Evolutionary conservation across 2,329 filamentous ascomycete genomes (phyloP), one percentile per base, ranked within the genome.

Genomic region (Fusarium oligoseptatum): DNA sequence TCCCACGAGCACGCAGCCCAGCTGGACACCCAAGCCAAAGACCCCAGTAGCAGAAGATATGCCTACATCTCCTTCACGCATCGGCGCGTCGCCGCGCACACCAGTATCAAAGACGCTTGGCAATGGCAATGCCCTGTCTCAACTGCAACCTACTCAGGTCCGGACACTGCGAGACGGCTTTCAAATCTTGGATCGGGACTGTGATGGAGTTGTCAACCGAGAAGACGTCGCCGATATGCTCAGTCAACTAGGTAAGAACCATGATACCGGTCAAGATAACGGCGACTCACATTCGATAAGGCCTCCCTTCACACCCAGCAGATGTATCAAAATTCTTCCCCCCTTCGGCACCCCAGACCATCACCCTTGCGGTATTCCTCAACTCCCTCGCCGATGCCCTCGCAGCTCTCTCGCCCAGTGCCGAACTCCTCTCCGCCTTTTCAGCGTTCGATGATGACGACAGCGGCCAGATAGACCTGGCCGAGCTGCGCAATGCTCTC

Each of bases 381-480:
- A 96, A 95, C 80, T 92, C 92, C 1, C 87, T 99, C 2, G 94
- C 95, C 1, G 89, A 90, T 11, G 89, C 94, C 3, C 87, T 98
- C 4, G 90, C 91, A 1, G 89, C 92, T 0, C 87, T 98, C 20
- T 97, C 94, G 1, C 92, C 94, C 0, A 90, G 91, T 24, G 89
- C 91, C 17, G 97, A 99, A 81, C 88, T 99, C 11, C 86, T 95
- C 22, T 96, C 95, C 2, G 97, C 97, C 0, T 96, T 99, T 76
- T 95, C 95, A 3, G 97, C 97, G 0, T 98, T 98, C 81, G 97
- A 99, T 80, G 94, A 97, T 72, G 95, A 97, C 73, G 97, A 99
- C 81, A 97, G 94, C 78, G 97, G 97, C 4, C 95, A 98, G 83
- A 91, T 98, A 43, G 95, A 98, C 80, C 85, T 97, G 22, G 89